Evolutionary conservation across 805 yeast genomes (phyloP), one percentile per base, ranked within the genome.

Genomic region (Candida quercuum): DNA sequence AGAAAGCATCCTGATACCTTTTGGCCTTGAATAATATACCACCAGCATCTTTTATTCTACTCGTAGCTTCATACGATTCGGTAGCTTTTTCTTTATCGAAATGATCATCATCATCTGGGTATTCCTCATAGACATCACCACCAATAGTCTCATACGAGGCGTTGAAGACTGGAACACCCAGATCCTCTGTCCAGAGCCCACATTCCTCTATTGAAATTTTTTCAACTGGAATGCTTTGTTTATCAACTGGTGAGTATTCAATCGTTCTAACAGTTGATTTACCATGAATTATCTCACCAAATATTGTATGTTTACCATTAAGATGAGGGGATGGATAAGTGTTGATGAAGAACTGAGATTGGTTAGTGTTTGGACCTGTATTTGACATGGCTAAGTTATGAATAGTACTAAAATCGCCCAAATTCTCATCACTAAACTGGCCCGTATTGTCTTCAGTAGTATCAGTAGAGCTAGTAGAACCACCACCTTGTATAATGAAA

Each of bases 121-220:
- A 76, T 56, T 84, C 93, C 58, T 84, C 93, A 49, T 70, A 85
- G 0, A 74, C 55, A 49, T 85, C 94, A 7, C 86, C 86, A 1
- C 82, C 87, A 7, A 78, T 64, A 0, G 61, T 51, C 41, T 73
- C 74, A 47, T 76, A 75, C 33, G 82, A 72, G 0, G 88, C 85
- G 48, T 78, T 78, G 48, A 51, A 73, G 2, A 80, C 66, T 0
- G 91, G 91, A 3, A 78, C 55, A 0, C 56, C 67, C 64, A 73
- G 71, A 0, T 57, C 56, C 8, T 66, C 69, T 6, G 58, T 45
- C 89, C 91, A 85, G 26, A 49, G 60, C 2, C 93, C 94, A 59
- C 86, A 76, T 29, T 72, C 70, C 3, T 48, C 59, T 14, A 85
- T 77, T 3, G 64, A 52, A 1, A 81, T 71, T 11, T 63, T 53